These are phyloP conservation scores for Rosa chinensis DNA, from an alignment of 306 rosid species.

Conservation along the genomic window DNA sequence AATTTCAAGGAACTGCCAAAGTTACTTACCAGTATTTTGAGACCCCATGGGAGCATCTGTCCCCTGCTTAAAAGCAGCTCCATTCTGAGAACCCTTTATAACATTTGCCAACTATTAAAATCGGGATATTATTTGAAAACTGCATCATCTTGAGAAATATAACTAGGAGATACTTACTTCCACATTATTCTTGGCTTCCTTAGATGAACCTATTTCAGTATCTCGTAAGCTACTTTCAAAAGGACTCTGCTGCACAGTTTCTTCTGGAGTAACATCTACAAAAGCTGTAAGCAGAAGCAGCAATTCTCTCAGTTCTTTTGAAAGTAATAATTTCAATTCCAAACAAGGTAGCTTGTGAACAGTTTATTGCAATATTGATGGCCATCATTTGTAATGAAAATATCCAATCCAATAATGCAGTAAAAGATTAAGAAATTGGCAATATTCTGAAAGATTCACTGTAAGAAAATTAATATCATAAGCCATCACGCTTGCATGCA, in stretches of 20 bases:
- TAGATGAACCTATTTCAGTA: conserved; percentile 42
- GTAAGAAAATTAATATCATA: neutral
- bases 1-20: neutral
- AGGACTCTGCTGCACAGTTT: conserved; percentile 59
- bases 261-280: conserved; percentile 92
- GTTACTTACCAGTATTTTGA: conserved; percentile 54
- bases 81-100: conserved; percentile 75
- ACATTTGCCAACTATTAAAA: conserved; percentile 18
- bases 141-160: conserved; percentile 20
- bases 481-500: neutral
- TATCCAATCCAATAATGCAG: neutral
- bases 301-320: conserved; percentile 8
- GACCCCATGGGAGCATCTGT: conserved; percentile 44
- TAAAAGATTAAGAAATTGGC: neutral
- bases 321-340: conserved; percentile 11
- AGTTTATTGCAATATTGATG: neutral
- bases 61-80: conserved; percentile 63
- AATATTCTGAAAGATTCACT: neutral
- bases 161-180: conserved; percentile 52
- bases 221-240: conserved; percentile 66
- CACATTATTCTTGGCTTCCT: conserved; percentile 36
- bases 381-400: neutral
- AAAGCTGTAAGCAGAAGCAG: conserved; percentile 57
- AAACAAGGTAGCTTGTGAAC: conserved; percentile 3
- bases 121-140: conserved; percentile 17